Percentiles rank a stretch among this genome's conserved stretches.
Evolutionary conservation across 768 basidiomycete species (phyloP).

Genomic region (Suillus occidentalis): DNA sequence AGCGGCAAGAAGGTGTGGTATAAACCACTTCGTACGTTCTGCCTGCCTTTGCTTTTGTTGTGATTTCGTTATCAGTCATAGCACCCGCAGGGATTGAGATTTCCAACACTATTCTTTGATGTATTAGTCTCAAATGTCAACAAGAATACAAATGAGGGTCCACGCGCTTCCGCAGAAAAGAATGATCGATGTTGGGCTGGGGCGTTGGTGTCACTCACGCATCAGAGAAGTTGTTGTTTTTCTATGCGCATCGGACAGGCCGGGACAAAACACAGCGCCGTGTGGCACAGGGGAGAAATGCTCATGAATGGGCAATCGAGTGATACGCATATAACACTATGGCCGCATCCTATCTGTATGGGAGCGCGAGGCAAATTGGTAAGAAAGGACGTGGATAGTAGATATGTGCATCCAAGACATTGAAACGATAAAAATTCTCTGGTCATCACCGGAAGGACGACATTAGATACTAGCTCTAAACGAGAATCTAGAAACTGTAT

Average conservation of each 20-base stretch:
- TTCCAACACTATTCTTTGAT: not conserved
- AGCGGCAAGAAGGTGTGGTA: not conserved
- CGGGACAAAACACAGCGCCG: not conserved
- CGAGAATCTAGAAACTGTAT: not conserved
- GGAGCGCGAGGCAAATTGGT: not conserved
- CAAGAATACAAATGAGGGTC: not conserved
- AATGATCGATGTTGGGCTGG: not conserved
- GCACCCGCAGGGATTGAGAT: not conserved
- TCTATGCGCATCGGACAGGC: not conserved
- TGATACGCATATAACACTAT: not conserved
- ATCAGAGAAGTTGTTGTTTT: not conserved
- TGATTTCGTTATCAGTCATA: not conserved
- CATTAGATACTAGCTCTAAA: not conserved
- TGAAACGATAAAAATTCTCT: not conserved
- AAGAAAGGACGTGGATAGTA: not conserved
- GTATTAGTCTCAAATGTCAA: not conserved
- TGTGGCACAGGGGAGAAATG: not conserved
- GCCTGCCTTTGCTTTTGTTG: not conserved
- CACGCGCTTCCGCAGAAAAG: not conserved
- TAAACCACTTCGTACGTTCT: not conserved
- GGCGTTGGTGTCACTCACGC: not conserved
- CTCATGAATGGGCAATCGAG: not conserved
- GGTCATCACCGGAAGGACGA: not conserved
- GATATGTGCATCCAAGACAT: not conserved
- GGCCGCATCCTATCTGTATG: not conserved